Conservation (phyloP, 1,139 yeast species). For the Arxiozyma bovina region DNA sequence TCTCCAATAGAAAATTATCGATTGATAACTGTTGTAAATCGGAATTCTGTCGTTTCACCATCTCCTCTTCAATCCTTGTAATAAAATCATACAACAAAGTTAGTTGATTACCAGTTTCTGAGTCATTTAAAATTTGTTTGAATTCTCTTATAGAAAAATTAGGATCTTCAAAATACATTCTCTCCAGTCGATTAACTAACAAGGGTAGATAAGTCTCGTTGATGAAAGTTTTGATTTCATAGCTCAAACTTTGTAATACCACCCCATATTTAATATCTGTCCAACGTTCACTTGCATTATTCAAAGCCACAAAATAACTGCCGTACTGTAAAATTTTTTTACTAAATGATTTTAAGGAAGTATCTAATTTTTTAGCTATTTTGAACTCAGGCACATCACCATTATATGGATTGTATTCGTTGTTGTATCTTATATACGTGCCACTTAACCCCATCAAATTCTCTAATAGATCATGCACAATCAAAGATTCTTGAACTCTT, state of each 20-base stretch:
- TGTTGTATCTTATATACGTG: slow-evolving; percentile 59
- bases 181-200: slow-evolving; percentile 44
- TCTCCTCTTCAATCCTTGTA: slow-evolving; percentile 20
- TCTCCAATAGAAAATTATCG: slow-evolving; percentile 27
- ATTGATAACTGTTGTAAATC: slow-evolving; percentile 27
- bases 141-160: slow-evolving; percentile 42
- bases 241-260: slow-evolving; percentile 66
- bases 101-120: slow-evolving; percentile 20
- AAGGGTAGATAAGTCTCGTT: slow-evolving; percentile 39
- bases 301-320: slow-evolving; percentile 48
- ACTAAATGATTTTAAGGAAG: slow-evolving; percentile 66
- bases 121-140: slow-evolving; percentile 33
- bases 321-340: slow-evolving; percentile 55
- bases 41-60: slow-evolving; percentile 20
- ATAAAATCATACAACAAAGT: slow-evolving; percentile 20
- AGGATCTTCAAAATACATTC: slow-evolving; percentile 40
- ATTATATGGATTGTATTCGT: slow-evolving; percentile 42
- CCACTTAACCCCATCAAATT: slow-evolving; percentile 78
- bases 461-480: slow-evolving; percentile 60
- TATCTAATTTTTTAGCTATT: slow-evolving; percentile 63
- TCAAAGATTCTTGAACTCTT: slow-evolving; percentile 58
- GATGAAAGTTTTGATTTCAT: slow-evolving; percentile 45
- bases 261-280: slow-evolving; percentile 56
- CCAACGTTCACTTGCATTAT: slow-evolving; percentile 47
- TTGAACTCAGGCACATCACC: slow-evolving; percentile 50